phyloP scores from a whole-genome alignment of 1,139 yeast species.

The Lodderomyces oxycetoniae region DNA sequence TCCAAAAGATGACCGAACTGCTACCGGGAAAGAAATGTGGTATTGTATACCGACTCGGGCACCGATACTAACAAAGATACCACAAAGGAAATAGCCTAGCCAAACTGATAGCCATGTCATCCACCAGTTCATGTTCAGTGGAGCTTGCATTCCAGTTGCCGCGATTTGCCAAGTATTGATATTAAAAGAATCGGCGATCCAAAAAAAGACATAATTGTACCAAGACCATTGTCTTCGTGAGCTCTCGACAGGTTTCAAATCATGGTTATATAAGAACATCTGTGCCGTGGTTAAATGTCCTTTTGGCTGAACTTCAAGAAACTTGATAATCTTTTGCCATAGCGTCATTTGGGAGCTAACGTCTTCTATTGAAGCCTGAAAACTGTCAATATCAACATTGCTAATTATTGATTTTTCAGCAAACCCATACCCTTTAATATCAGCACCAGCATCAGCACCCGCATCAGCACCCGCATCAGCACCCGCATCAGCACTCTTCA shows the following conservation, averaged over 20 bases:
- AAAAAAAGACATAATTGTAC: slow-evolving; percentile 72
- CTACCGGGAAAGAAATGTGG: slow-evolving; percentile 75
- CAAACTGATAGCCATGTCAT: slow-evolving; percentile 83
- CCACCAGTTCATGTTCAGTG: slow-evolving; percentile 73
- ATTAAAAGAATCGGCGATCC: slow-evolving; percentile 86
- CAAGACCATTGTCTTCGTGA: slow-evolving; percentile 72
- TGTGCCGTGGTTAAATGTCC: slow-evolving; percentile 40
- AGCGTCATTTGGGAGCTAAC: slow-evolving; percentile 5
- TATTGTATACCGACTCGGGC: slow-evolving; percentile 71
- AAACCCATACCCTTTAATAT: too few relatives aligned
- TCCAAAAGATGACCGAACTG: slow-evolving; percentile 71
- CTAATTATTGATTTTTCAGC: too few relatives aligned
- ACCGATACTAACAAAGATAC: slow-evolving; percentile 56
- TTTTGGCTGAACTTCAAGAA: slow-evolving; percentile 19
- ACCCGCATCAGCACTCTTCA: too few relatives aligned
- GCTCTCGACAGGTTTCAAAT: slow-evolving; percentile 71
- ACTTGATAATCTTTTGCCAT: slow-evolving; percentile 9
- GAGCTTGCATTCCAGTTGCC: slow-evolving; percentile 61
- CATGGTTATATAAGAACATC: slow-evolving; percentile 63
- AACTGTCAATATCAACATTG: too few relatives aligned
- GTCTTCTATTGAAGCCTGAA: slow-evolving; percentile 3
- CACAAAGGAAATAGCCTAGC: slow-evolving; percentile 62
- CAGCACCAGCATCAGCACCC: too few relatives aligned
- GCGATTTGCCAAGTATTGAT: slow-evolving; percentile 91
- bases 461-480: too few relatives aligned